A percentile compares a stretch with the other conserved stretches of the same genome.
phyloP scores from a whole-genome alignment of 371 early-diverging fungal species.

The Actinomortierella wolfii region DNA sequence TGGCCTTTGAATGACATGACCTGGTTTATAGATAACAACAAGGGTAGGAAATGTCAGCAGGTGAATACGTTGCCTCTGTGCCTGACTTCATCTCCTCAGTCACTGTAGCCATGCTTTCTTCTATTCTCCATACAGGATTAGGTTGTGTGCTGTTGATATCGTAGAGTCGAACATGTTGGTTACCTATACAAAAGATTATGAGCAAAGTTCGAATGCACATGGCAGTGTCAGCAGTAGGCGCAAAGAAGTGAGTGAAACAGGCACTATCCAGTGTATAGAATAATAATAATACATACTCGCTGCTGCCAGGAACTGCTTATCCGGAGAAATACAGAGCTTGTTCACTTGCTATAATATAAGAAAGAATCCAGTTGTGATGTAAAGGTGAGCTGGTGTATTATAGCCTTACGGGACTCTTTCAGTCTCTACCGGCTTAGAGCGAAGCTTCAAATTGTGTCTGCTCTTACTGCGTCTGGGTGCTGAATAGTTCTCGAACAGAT shows the following conservation, averaged over 20 bases:
- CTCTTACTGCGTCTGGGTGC: slow-evolving; percentile 84
- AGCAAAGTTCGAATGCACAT: not conserved
- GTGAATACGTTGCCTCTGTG: no score
- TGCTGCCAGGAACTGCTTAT: slow-evolving; percentile 91
- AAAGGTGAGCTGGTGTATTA: not conserved
- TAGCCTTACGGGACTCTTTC: not conserved
- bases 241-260: slow-evolving; percentile 3
- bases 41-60: not conserved
- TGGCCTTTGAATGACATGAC: slow-evolving; percentile 86
- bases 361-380: not conserved
- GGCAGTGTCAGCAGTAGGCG: not conserved
- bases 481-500: slow-evolving; percentile 93
- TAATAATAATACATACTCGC: slow-evolving; percentile 86
- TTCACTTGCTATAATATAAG: slow-evolving; percentile 82
- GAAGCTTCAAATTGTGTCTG: not conserved
- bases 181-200: slow-evolving; percentile 53
- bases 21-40: slow-evolving; percentile 28
- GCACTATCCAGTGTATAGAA: not conserved
- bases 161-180: slow-evolving; percentile 83
- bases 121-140: slow-evolving; percentile 75
- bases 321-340: slow-evolving; percentile 89
- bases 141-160: slow-evolving; percentile 83
- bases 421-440: not conserved
- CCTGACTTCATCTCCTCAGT: not conserved
- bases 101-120: no score